Conservation (phyloP, 2,329 filamentous ascomycete species). For the Colletotrichum filicis region DNA sequence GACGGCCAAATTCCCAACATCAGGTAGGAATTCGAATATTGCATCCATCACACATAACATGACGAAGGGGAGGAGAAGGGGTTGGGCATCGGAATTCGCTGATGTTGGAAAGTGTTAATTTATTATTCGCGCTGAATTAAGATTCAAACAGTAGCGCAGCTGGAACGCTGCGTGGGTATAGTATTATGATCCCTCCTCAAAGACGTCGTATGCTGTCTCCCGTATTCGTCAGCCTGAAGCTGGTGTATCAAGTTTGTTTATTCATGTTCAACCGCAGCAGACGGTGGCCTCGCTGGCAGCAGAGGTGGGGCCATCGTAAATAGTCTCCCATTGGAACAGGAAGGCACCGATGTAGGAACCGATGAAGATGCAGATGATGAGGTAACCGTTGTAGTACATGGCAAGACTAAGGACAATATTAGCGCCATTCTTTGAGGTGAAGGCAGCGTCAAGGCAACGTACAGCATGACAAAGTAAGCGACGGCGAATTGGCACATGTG, state of each 20-base stretch:
- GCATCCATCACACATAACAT: no score
- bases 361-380: slow-evolving; percentile 84
- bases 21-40: no score
- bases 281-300: slow-evolving; percentile 51
- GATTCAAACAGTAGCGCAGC: background rate
- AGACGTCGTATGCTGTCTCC: background rate
- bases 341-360: slow-evolving; percentile 80
- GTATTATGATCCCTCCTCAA: background rate
- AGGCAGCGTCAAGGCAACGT: slow-evolving; percentile 31
- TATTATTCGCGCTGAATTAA: background rate
- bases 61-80: no score
- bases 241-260: background rate
- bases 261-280: slow-evolving; percentile 49
- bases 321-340: slow-evolving; percentile 76
- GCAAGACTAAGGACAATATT: slow-evolving; percentile 47
- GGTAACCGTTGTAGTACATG: slow-evolving; percentile 76
- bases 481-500: slow-evolving; percentile 79
- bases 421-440: background rate
- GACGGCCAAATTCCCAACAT: no score
- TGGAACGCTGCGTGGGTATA: background rate
- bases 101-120: no score
- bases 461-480: slow-evolving; percentile 83
- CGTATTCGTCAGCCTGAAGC: background rate
- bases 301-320: slow-evolving; percentile 48
- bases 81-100: no score